phyloP scores from a whole-genome alignment of 106 monocot species.

The Vanilla planifolia region DNA sequence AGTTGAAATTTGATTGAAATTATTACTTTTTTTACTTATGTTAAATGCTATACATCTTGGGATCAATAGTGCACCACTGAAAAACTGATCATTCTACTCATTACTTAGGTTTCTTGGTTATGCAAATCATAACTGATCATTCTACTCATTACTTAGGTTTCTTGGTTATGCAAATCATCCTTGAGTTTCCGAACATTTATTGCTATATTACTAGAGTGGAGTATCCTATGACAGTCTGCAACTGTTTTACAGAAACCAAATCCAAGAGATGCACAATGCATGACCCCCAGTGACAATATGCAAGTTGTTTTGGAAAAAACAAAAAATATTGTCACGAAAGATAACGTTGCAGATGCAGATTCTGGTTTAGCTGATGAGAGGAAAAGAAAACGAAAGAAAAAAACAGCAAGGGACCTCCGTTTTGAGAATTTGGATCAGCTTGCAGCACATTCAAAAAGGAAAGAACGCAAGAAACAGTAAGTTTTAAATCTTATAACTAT shows the following conservation, averaged over 20 bases:
- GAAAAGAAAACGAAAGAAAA: conserved; percentile 39
- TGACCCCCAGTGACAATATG: neutral
- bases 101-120: too few species aligned
- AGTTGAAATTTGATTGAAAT: too few species aligned
- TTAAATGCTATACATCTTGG: too few species aligned
- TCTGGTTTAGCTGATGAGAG: conserved; percentile 11
- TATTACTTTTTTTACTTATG: too few species aligned
- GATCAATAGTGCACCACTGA: too few species aligned
- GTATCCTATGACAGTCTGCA: too few species aligned
- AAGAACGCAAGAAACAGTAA: conserved; percentile 60
- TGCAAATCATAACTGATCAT: too few species aligned
- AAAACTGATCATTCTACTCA: too few species aligned
- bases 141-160: too few species aligned
- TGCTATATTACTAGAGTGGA: too few species aligned
- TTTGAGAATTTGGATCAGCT: conserved; percentile 29
- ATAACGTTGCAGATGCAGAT: conserved; percentile 8
- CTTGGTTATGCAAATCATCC: neutral
- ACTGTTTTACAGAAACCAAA: conserved; percentile 23
- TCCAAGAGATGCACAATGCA: conserved; percentile 7
- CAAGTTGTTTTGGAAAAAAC: conserved; percentile 2
- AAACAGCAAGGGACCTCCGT: conserved; percentile 36
- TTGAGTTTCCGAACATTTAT: too few species aligned
- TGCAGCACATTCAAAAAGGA: conserved; percentile 25
- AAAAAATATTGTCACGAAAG: neutral
- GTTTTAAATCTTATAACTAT: conserved; percentile 6